These are phyloP conservation scores for Cornus kousa DNA, from an alignment of 148 eudicot genomes.

Conservation along the genomic window DNA sequence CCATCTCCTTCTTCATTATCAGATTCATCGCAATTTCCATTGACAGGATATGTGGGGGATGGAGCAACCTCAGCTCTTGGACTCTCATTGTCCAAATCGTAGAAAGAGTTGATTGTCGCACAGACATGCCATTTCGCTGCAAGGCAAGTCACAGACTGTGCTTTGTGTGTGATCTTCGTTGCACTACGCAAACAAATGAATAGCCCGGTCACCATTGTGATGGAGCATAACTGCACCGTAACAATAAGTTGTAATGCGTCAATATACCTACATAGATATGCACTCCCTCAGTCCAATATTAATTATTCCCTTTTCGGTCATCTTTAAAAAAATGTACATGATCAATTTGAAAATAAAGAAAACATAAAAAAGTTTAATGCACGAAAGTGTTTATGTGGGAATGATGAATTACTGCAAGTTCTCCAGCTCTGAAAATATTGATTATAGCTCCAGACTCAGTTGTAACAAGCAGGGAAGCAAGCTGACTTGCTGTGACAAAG, in stretches of 20 bases:
- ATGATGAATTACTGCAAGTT: conserved; percentile 57
- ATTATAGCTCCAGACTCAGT: conserved; percentile 41
- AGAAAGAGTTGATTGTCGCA: conserved; percentile 61
- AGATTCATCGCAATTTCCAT: conserved; percentile 26
- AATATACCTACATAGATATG: too few species aligned
- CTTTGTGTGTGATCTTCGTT: conserved; percentile 84
- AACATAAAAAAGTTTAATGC: too few species aligned
- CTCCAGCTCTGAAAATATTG: conserved; percentile 71
- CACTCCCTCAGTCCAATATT: too few species aligned
- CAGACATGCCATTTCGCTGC: conserved; percentile 86
- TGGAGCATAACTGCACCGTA: conserved; percentile 59
- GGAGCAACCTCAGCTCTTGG: conserved; percentile 28
- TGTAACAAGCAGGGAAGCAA: conserved; percentile 69
- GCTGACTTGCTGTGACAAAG: conserved; percentile 72
- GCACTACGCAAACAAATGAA: conserved; percentile 83
- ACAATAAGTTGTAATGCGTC: neutral
- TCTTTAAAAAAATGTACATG: too few species aligned
- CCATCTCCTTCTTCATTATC: conserved; percentile 72
- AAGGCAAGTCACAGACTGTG: conserved; percentile 67
- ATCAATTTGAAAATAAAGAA: too few species aligned
- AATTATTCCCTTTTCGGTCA: too few species aligned
- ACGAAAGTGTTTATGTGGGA: neutral
- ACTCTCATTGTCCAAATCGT: conserved; percentile 37
- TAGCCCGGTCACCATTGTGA: conserved; percentile 72
- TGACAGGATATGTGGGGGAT: conserved; percentile 14